Evolutionary conservation across 306 rosid genomes (phyloP), one percentile per base, ranked within the genome.

Genomic region (Citrullus mucosospermus): DNA sequence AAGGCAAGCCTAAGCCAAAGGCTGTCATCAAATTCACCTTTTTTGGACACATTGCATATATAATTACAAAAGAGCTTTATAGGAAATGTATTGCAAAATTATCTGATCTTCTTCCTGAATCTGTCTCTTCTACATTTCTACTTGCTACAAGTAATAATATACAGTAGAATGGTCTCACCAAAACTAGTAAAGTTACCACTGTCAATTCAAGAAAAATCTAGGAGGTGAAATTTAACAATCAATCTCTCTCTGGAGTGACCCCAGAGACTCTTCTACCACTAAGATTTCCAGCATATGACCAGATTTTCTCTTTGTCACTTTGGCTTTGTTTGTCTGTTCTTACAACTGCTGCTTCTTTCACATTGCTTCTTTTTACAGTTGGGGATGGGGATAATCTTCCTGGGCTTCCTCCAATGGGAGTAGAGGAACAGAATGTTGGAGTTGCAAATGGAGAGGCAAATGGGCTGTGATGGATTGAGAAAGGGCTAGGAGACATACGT

Each of bases 401-500:
- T 1, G 98, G 97, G 84, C 97, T 94, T 50, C 94, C 91, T 11
- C 84, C 60, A 41, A 83, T 73, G 4, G 97, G 94, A 36, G 96
- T 81, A 8, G 98, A 91, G 46, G 97, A 92, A 59, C 95, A 91
- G 72, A 90, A 88, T 3, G 94, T 78, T 7, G 98, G 97, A 18
- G 98, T 90, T 51, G 90, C 97, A 44, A 92, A 86, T 59, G 97
- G 98, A 54, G 98, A 92, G 54, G 86, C 94, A 75, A 78, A 91
- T 18, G 98, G 96, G 17, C 89, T 81, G 82, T 90, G 97, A 60
- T 94, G 97, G 61, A 94, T 86, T 69, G 98, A 83, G 91, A 93
- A 92, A 59, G 98, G 97, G 67, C 97, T 92, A 0, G 97, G 98
- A 36, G 98, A 84, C 89, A 94, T 89, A 43, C 89, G 85, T 84